Percentiles rank a stretch among this genome's conserved stretches.
These are phyloP conservation scores for Chlamydomonas incerta DNA, from an alignment of 139 green algal species.

Conservation along the genomic window DNA sequence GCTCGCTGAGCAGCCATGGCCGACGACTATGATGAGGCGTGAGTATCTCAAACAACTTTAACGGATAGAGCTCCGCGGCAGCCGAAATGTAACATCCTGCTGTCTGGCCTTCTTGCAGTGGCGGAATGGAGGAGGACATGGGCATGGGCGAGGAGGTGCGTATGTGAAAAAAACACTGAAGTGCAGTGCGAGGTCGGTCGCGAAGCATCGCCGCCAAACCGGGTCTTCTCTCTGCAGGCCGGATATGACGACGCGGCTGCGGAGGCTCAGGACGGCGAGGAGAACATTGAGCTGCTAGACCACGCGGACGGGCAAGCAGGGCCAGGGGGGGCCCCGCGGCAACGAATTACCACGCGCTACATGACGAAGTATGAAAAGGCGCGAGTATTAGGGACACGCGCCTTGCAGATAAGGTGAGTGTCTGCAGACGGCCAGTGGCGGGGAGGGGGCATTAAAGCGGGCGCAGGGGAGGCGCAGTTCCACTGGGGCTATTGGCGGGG, in stretches of 20 bases:
- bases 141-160: conserved; percentile 13
- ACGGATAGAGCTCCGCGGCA: too few relatives aligned
- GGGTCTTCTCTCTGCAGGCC: not conserved
- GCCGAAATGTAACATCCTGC: too few relatives aligned
- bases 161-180: not conserved
- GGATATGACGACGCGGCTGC: not conserved
- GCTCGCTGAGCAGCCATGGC: not conserved
- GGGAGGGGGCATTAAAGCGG: too few relatives aligned
- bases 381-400: conserved; percentile 92
- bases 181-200: not conserved
- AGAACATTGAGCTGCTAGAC: conserved; percentile 24
- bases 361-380: conserved; percentile 99
- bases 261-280: conserved; percentile 9
- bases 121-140: conserved; percentile 37
- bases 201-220: not conserved
- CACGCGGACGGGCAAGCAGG: not conserved
- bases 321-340: conserved; percentile 44
- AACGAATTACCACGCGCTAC: conserved; percentile 93
- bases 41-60: not conserved
- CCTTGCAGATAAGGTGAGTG: conserved; percentile 91
- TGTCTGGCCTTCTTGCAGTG: too few relatives aligned
- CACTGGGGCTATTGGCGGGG: too few relatives aligned
- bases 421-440: too few relatives aligned
- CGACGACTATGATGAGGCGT: conserved; percentile 32
- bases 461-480: too few relatives aligned